These are phyloP conservation scores for Aegilops speltoides DNA, from an alignment of 176 grass and related monocot genomes.

Conservation along the genomic window DNA sequence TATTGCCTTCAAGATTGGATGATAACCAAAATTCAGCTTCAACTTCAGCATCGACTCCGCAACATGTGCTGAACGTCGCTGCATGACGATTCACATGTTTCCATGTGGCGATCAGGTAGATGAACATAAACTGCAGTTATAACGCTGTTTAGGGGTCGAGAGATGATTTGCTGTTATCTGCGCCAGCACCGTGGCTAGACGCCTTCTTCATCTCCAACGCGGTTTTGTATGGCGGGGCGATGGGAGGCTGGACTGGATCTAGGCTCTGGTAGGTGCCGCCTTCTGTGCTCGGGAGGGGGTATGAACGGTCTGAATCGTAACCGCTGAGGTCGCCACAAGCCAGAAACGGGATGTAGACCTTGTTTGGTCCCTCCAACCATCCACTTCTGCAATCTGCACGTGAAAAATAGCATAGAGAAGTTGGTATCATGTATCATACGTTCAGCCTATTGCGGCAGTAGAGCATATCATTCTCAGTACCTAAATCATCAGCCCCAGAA, in stretches of 20 bases:
- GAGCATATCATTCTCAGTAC: background rate
- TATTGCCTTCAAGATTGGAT: background rate
- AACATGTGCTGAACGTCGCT: background rate
- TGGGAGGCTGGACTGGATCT: constrained; percentile 83
- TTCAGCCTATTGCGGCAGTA: background rate
- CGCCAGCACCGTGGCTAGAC: constrained; percentile 30
- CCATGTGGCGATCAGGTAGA: background rate
- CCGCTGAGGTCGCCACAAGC: constrained; percentile 86
- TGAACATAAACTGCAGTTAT: background rate
- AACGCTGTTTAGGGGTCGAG: constrained; percentile 14
- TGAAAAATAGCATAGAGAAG: background rate
- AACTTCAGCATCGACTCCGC: background rate
- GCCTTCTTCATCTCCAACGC: constrained; percentile 79
- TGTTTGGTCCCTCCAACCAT: constrained; percentile 90
- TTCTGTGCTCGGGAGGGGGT: constrained; percentile 53
- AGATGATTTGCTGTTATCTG: constrained; percentile 30
- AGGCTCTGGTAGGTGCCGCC: constrained; percentile 55
- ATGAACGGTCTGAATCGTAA: constrained; percentile 82
- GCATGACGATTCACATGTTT: background rate
- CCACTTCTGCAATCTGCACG: constrained; percentile 80
- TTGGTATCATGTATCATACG: background rate
- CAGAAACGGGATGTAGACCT: constrained; percentile 80
- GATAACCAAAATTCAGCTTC: background rate
- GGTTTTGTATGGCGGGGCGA: constrained; percentile 79
- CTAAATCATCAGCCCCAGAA: constrained; percentile 56